Evolutionary conservation across 2,329 filamentous ascomycete species (phyloP).

Genomic region (Bipolaris sorokiniana): DNA sequence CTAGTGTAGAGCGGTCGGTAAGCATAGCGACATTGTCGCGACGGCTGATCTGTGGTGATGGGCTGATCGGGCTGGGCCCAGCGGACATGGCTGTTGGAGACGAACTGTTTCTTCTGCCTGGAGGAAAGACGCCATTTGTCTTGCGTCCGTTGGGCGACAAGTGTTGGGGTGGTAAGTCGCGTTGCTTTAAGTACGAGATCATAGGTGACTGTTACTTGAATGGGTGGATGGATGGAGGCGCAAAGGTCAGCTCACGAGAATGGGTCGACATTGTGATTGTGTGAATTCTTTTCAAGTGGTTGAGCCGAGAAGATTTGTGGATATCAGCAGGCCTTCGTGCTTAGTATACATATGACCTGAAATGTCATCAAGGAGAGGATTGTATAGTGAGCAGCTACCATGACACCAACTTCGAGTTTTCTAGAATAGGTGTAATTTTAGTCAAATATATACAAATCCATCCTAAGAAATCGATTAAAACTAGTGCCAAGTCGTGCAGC

Average conservation of each 20-base stretch:
- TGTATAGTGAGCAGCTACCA: background rate
- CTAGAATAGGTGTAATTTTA: too few relatives aligned
- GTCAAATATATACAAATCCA: too few relatives aligned
- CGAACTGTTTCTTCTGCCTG: conserved; percentile 13
- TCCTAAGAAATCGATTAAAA: too few relatives aligned
- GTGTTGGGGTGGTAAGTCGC: too few relatives aligned
- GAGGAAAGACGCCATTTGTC: conserved; percentile 20
- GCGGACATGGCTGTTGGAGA: conserved; percentile 11
- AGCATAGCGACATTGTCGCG: conserved; percentile 2
- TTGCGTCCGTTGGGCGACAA: conserved; percentile 4
- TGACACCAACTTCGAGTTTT: too few relatives aligned
- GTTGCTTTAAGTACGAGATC: conserved; percentile 2
- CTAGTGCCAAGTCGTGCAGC: too few relatives aligned
- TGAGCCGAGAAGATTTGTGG: too few relatives aligned
- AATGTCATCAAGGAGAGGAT: too few relatives aligned
- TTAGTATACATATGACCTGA: too few relatives aligned
- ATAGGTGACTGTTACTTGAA: conserved; percentile 6
- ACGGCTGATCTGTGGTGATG: conserved; percentile 1
- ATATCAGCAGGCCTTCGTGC: too few relatives aligned
- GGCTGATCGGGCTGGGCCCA: conserved; percentile 14
- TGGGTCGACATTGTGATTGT: background rate
- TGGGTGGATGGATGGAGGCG: background rate
- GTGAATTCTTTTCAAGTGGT: background rate
- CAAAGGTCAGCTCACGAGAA: background rate
- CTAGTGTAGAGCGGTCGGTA: background rate